Percentiles rank a stretch among this genome's conserved stretches.
phyloP scores from a whole-genome alignment of 2,329 filamentous ascomycete genomes.

The Phialophora macrospora region DNA sequence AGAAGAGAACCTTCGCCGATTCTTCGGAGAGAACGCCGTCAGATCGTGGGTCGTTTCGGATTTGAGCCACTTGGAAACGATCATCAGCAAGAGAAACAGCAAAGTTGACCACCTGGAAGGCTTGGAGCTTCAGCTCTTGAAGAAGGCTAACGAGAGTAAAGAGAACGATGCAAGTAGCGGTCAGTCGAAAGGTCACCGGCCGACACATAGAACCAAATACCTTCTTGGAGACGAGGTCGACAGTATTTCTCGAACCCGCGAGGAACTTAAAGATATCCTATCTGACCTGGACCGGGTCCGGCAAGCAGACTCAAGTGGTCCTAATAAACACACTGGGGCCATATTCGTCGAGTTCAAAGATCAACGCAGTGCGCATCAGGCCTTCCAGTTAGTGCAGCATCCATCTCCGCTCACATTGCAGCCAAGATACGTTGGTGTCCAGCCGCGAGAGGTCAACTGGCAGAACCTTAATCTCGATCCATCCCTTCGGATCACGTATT shows the following conservation, averaged over 20 bases:
- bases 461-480: constrained; percentile 78
- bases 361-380: constrained; percentile 81
- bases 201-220: constrained; percentile 70
- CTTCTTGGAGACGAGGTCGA: constrained; percentile 62
- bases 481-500: constrained; percentile 60
- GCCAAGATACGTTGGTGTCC: constrained; percentile 80
- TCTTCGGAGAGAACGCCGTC: constrained; percentile 77
- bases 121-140: constrained; percentile 87
- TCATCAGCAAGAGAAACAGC: constrained; percentile 79
- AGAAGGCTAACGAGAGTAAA: constrained; percentile 63
- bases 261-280: constrained; percentile 72
- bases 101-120: constrained; percentile 78
- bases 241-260: constrained; percentile 68
- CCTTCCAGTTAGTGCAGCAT: constrained; percentile 64
- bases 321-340: constrained; percentile 56
- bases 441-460: constrained; percentile 89
- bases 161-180: constrained; percentile 4
- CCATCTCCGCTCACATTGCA: constrained; percentile 76
- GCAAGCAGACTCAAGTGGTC: constrained; percentile 20
- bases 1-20: constrained; percentile 71
- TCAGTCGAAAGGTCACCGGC: constrained; percentile 53
- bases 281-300: constrained; percentile 66
- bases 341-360: constrained; percentile 89
- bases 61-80: constrained; percentile 73
- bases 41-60: constrained; percentile 83